Evolutionary conservation across 192 early-diverging fungal species (phyloP).

Genomic region (Coemansia sp.): DNA sequence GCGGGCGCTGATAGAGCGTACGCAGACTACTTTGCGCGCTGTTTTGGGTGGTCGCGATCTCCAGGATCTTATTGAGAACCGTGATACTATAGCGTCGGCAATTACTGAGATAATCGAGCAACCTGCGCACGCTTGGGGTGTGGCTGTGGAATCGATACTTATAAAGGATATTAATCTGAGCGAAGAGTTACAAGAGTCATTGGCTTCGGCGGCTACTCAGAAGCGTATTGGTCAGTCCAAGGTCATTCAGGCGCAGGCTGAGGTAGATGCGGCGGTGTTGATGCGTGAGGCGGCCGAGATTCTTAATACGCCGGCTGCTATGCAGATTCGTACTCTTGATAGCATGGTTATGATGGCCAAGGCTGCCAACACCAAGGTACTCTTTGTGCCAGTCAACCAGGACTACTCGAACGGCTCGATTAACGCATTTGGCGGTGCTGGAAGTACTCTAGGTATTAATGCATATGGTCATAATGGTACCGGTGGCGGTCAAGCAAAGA

Average conservation of each 20-base stretch:
- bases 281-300: conserved; percentile 95
- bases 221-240: conserved; percentile 89
- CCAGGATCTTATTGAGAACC: conserved; percentile 89
- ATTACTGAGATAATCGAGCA: conserved; percentile 81
- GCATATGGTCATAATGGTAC: conserved; percentile 1
- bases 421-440: conserved; percentile 52
- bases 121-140: conserved; percentile 78
- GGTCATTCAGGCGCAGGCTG: conserved; percentile 85
- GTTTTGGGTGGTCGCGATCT: conserved; percentile 79
- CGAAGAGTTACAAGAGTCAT: conserved; percentile 73
- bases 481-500: background rate
- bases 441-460: conserved; percentile 36
- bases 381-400: conserved; percentile 66
- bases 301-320: conserved; percentile 76
- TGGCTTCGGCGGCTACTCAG: conserved; percentile 85
- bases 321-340: conserved; percentile 90
- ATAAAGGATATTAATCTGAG: conserved; percentile 85
- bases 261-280: conserved; percentile 83
- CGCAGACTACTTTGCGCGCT: conserved; percentile 86
- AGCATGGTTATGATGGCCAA: conserved; percentile 79
- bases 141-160: conserved; percentile 75
- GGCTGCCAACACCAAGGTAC: conserved; percentile 67
- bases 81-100: conserved; percentile 81
- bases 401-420: conserved; percentile 49
- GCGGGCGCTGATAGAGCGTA: conserved; percentile 80